phyloP scores from a whole-genome alignment of 768 basidiomycete genomes.

The Collybia sordida region DNA sequence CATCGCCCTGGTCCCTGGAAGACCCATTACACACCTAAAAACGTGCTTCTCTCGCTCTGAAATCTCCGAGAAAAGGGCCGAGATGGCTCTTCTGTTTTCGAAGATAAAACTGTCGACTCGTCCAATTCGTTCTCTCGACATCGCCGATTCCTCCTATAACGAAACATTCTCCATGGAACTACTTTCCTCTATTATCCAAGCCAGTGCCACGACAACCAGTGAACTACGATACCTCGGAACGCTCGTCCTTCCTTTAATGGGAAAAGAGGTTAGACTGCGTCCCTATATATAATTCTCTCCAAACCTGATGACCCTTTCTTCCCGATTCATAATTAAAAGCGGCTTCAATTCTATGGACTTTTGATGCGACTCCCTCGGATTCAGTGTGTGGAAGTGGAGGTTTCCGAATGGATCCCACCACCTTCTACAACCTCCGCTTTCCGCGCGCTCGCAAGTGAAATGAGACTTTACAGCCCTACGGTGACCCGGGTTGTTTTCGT shows the following conservation, averaged over 20 bases:
- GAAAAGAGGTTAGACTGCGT: constrained; percentile 42
- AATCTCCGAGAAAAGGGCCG: constrained; percentile 46
- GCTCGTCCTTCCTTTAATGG: constrained; percentile 60
- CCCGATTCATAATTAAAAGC: constrained; percentile 31
- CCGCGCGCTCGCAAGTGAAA: constrained; percentile 57
- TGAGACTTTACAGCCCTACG: constrained; percentile 58
- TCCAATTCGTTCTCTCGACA: constrained; percentile 52
- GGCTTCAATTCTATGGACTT: constrained; percentile 60
- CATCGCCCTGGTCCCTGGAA: constrained; percentile 50
- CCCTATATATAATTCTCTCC: constrained; percentile 5
- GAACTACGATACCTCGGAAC: constrained; percentile 63
- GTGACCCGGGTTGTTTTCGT: constrained; percentile 59
- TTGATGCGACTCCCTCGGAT: constrained; percentile 53
- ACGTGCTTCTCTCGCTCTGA: constrained; percentile 65
- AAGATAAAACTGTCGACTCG: constrained; percentile 43
- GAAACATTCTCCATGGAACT: constrained; percentile 55
- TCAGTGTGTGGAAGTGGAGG: constrained; percentile 59
- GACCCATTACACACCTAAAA: constrained; percentile 63
- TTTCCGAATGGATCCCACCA: constrained; percentile 64
- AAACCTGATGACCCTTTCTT: constrained; percentile 4
- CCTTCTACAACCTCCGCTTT: constrained; percentile 52
- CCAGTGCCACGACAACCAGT: constrained; percentile 24
- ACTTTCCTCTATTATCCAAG: constrained; percentile 39
- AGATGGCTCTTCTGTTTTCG: constrained; percentile 48
- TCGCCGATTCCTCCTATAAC: constrained; percentile 61